Evolutionary conservation across 768 basidiomycete species (phyloP).

Genomic region (Tephrocybe sp.): DNA sequence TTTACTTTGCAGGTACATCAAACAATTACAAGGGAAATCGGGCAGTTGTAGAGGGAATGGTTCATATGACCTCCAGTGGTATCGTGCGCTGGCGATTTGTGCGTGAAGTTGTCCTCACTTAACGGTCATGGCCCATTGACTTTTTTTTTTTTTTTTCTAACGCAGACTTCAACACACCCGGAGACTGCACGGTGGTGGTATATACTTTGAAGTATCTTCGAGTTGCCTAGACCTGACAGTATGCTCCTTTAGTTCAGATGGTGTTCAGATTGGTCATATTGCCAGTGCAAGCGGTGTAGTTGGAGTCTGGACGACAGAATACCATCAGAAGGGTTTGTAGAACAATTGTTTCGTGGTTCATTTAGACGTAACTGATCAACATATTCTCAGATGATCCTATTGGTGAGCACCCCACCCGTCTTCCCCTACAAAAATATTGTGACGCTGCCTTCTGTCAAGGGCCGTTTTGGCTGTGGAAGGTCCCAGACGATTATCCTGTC

Average conservation of each 20-base stretch:
- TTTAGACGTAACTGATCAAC: background rate
- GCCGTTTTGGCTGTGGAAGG: constrained; percentile 75
- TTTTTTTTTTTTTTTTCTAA: constrained; percentile 6
- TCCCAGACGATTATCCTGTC: constrained; percentile 33
- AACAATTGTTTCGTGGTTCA: background rate
- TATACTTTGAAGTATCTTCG: background rate
- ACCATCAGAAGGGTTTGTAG: constrained; percentile 50
- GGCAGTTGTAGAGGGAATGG: constrained; percentile 46
- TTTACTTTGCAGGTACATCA: constrained; percentile 47
- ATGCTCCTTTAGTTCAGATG: constrained; percentile 49
- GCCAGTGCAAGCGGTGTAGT: constrained; percentile 65
- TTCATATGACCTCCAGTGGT: constrained; percentile 44
- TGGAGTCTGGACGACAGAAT: constrained; percentile 65
- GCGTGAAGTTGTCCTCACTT: constrained; percentile 23
- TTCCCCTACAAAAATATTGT: background rate
- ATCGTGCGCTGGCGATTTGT: constrained; percentile 60
- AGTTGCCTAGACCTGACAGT: background rate
- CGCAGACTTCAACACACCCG: constrained; percentile 53
- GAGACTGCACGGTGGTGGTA: constrained; percentile 36
- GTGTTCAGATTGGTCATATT: constrained; percentile 62
- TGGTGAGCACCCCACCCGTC: constrained; percentile 37
- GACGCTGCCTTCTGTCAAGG: constrained; percentile 32
- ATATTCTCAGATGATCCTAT: constrained; percentile 53
- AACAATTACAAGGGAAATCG: constrained; percentile 40
- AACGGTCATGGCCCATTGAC: background rate